Percentiles rank a stretch among this genome's conserved stretches.
These are phyloP conservation scores for Eleusine coracana DNA, from an alignment of 176 grass and related monocot species.

Conservation along the genomic window DNA sequence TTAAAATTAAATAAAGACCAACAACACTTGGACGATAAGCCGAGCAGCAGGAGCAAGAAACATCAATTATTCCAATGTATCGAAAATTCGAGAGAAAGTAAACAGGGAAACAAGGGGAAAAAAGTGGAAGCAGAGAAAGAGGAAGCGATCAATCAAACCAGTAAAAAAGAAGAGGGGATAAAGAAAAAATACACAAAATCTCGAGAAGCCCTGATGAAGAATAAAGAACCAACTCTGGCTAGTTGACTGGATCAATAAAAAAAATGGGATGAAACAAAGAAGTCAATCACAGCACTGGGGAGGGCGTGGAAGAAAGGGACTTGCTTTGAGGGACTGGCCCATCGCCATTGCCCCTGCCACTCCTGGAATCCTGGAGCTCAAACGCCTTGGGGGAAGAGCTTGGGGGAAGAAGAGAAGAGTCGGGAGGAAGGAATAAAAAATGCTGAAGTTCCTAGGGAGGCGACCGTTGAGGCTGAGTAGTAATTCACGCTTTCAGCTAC, in stretches of 20 bases:
- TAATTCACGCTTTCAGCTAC: background rate
- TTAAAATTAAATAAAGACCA: background rate
- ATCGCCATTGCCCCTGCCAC: slow-evolving; percentile 31
- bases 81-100: background rate
- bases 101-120: background rate
- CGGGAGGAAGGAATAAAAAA: background rate
- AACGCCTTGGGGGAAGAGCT: background rate
- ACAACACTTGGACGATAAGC: background rate
- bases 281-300: background rate
- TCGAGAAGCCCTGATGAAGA: background rate
- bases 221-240: background rate
- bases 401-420: background rate
- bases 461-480: background rate
- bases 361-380: background rate
- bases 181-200: background rate
- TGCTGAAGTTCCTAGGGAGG: background rate
- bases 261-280: background rate
- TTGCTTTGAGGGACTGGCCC: slow-evolving; percentile 23
- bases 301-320: background rate
- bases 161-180: background rate
- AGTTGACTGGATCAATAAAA: background rate
- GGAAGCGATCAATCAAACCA: background rate
- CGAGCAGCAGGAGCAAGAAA: background rate
- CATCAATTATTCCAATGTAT: background rate
- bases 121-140: background rate